phyloP scores from a whole-genome alignment of 192 early-diverging fungal genomes.

The Globomyces pollinis-pini region DNA sequence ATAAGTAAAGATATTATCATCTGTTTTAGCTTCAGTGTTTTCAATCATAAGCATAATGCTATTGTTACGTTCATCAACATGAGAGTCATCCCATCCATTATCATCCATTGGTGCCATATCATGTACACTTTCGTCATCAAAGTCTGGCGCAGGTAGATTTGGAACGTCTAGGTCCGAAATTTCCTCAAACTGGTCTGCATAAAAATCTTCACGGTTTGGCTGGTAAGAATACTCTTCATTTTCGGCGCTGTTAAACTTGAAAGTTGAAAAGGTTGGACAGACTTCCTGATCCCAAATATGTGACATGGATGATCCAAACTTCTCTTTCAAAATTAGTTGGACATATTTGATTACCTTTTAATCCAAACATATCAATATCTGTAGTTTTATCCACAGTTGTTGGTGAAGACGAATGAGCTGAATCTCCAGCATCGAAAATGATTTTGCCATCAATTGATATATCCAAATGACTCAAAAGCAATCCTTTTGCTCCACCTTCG shows the following conservation, averaged over 20 bases:
- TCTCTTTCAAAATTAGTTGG: slow-evolving; percentile 18
- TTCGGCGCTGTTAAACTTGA: slow-evolving; percentile 61
- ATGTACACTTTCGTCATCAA: background rate
- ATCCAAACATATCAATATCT: slow-evolving; percentile 14
- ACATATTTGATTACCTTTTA: slow-evolving; percentile 1
- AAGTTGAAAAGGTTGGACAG: slow-evolving; percentile 61
- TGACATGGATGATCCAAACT: slow-evolving; percentile 37
- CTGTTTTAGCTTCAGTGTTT: slow-evolving; percentile 8
- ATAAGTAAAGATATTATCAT: slow-evolving; percentile 69
- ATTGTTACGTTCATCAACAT: slow-evolving; percentile 5
- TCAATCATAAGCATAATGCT: slow-evolving; percentile 1
- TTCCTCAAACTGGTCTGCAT: background rate
- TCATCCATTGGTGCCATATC: background rate
- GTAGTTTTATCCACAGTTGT: slow-evolving; percentile 28
- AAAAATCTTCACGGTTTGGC: slow-evolving; percentile 36
- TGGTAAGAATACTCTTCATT: slow-evolving; percentile 52
- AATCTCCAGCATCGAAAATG: slow-evolving; percentile 91
- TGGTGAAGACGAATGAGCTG: slow-evolving; percentile 33
- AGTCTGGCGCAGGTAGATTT: slow-evolving; percentile 4
- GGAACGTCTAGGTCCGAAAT: slow-evolving; percentile 19
- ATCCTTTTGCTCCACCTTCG: slow-evolving; percentile 87
- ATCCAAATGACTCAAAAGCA: slow-evolving; percentile 80
- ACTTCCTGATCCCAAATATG: slow-evolving; percentile 42
- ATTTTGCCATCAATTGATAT: slow-evolving; percentile 78
- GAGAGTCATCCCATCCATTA: slow-evolving; percentile 8